phyloP scores from a whole-genome alignment of 169 alveolate genomes.

The Theileria parva region DNA sequence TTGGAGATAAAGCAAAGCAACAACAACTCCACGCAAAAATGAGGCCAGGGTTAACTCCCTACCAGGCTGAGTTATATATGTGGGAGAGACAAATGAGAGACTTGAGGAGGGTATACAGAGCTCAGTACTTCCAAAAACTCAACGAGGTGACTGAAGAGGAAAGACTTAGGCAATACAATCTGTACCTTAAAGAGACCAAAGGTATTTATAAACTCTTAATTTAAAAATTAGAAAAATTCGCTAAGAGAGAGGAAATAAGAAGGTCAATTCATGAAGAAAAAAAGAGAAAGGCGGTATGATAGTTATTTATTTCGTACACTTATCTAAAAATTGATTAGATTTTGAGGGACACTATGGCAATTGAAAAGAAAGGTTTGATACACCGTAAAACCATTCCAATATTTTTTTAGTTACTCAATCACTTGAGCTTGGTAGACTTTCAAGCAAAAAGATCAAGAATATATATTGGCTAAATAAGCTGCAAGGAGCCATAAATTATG shows the following conservation, averaged over 20 bases:
- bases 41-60: slow-evolving; percentile 82
- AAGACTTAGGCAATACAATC: slow-evolving; percentile 69
- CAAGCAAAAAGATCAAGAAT: slow-evolving; percentile 74
- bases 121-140: slow-evolving; percentile 79
- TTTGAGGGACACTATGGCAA: slow-evolving; percentile 56
- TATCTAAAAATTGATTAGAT: slow-evolving; percentile 1
- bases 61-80: slow-evolving; percentile 80
- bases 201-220: slow-evolving; percentile 33
- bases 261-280: slow-evolving; percentile 46
- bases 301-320: neutral
- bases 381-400: neutral
- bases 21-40: slow-evolving; percentile 78
- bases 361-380: slow-evolving; percentile 43
- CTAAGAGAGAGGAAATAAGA: slow-evolving; percentile 45
- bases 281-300: slow-evolving; percentile 54
- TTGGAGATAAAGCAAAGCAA: slow-evolving; percentile 72
- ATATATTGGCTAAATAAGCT: slow-evolving; percentile 78
- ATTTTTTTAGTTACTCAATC: slow-evolving; percentile 67
- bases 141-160: slow-evolving; percentile 80
- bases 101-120: slow-evolving; percentile 76
- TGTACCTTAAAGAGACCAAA: slow-evolving; percentile 47
- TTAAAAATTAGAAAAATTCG: slow-evolving; percentile 18
- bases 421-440: slow-evolving; percentile 75
- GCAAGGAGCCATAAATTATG: slow-evolving; percentile 64
- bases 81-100: slow-evolving; percentile 86